These are phyloP conservation scores for Metschnikowia noctiluminum DNA, from an alignment of 805 yeast genomes.

Conservation along the genomic window DNA sequence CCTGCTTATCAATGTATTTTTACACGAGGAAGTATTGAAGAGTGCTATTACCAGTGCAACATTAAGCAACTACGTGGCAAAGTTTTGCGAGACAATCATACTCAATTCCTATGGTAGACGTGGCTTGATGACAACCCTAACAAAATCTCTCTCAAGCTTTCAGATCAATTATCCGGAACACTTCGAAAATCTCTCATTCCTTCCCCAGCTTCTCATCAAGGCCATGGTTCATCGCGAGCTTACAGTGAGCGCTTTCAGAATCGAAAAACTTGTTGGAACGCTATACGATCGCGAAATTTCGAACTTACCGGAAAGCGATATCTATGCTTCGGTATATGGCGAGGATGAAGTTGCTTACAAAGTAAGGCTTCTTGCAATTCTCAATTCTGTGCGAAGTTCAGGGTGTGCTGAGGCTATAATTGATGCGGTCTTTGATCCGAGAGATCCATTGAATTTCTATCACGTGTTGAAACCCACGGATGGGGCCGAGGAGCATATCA, in stretches of 20 bases:
- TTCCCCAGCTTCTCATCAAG: slow-evolving; percentile 46
- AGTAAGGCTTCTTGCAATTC: slow-evolving; percentile 46
- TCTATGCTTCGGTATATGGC: slow-evolving; percentile 54
- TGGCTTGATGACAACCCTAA: slow-evolving; percentile 59
- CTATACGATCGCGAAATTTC: slow-evolving; percentile 47
- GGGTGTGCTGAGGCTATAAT: slow-evolving; percentile 31
- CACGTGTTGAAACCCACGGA: slow-evolving; percentile 55
- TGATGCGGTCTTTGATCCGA: slow-evolving; percentile 35
- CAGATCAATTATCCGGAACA: slow-evolving; percentile 29
- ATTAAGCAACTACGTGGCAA: slow-evolving; percentile 25
- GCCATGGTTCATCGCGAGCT: slow-evolving; percentile 51
- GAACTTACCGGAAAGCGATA: slow-evolving; percentile 20
- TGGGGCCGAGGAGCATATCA: slow-evolving; percentile 63
- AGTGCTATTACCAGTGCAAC: slow-evolving; percentile 28
- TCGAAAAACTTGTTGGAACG: slow-evolving; percentile 56
- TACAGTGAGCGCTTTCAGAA: slow-evolving; percentile 50
- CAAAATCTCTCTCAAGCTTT: slow-evolving; percentile 44
- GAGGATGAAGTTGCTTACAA: slow-evolving; percentile 53
- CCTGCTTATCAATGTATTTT: slow-evolving; percentile 48
- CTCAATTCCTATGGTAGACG: slow-evolving; percentile 58
- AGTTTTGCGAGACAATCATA: slow-evolving; percentile 44
- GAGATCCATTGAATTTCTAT: slow-evolving; percentile 41
- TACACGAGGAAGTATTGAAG: slow-evolving; percentile 39
- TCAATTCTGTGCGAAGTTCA: slow-evolving; percentile 31
- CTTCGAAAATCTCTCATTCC: slow-evolving; percentile 48